Evolutionary conservation across 345 rosid species (phyloP).

Genomic region (Hypericum androsaemum): DNA sequence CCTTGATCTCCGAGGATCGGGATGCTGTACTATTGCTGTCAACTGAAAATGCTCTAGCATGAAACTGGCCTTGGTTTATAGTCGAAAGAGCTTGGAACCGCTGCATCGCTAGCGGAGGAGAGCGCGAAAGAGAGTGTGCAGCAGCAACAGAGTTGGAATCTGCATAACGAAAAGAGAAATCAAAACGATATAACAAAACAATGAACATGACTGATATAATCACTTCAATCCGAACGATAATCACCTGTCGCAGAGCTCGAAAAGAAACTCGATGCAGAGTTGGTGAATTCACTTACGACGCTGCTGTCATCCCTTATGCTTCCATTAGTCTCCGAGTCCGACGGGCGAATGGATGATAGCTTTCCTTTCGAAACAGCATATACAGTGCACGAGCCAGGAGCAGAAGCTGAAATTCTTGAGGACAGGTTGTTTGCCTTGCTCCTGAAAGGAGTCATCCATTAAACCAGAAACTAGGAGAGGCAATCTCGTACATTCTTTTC

Average conservation of each 20-base stretch:
- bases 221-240: conserved; percentile 1
- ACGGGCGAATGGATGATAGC: conserved; percentile 64
- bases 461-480: no score
- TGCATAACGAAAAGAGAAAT: conserved; percentile 18
- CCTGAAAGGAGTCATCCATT: conserved; percentile 25
- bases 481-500: no score
- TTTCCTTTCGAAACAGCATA: conserved; percentile 70
- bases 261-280: conserved; percentile 28
- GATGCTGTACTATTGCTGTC: conserved; percentile 30
- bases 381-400: conserved; percentile 67
- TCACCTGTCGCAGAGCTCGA: conserved; percentile 43
- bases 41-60: conserved; percentile 27
- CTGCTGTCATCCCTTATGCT: conserved; percentile 41
- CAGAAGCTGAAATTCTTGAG: conserved; percentile 45
- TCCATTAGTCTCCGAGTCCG: conserved; percentile 42
- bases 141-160: conserved; percentile 34
- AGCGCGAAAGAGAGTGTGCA: conserved; percentile 31
- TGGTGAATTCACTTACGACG: conserved; percentile 32
- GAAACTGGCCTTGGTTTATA: conserved; percentile 34
- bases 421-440: conserved; percentile 46
- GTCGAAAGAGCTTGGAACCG: conserved; percentile 55
- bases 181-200: no score
- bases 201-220: no score
- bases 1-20: conserved; percentile 38
- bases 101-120: conserved; percentile 47